Base-by-base conservation (phyloP, 2,329 filamentous ascomycete species). In the Monosporascus ibericus region DNA sequence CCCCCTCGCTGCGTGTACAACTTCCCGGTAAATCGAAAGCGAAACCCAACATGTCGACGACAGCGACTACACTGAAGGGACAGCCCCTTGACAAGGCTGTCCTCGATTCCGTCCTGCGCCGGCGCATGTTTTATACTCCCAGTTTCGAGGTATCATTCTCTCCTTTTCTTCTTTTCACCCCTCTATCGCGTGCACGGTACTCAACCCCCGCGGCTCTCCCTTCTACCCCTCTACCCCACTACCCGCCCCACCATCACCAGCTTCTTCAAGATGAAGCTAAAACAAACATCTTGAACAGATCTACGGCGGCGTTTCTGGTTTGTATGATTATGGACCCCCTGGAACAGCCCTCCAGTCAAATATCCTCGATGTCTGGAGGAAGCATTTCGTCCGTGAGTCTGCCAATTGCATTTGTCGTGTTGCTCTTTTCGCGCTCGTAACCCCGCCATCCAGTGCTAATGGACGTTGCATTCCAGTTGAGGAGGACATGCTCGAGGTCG, bases 401-500 rank as follows among this genome's bases (percentile, higher is more conserved):
- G 20, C 25, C 38, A 22, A 11, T 22, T 5, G 80, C 89, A 24
- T 25, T 88, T 84, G 70, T 86, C 88, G 66, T 88, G 87, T 71
- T 85, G 85, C 52, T 24, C 20, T 18, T 20, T 24, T 42, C 18
- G 39, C 18, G 20, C 18, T 30, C 18, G 6, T 5, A 18, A 15
- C 18, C 39, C 18, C 81, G 84, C 15, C 88, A 84, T 74, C 88
- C 55, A 84, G 87, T 70, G 77, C 89, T 52, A 86, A 89, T 66
- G n/a, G 6, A 44, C 17, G 24, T 11, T 47, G 27, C 6, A 18
- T 39, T 22, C 15, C 24, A 52, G 50, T 95, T 53, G 87, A 92
- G 75, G 91, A 96, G 76, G 88, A 95, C 68, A 96, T 96, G 90
- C 84, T 95, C 60, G 90, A 95, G 75, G 85, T 96, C 59, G 92